A percentile compares a stretch with the other conserved stretches of the same genome.
These are phyloP conservation scores for Crepidotus variabilis DNA, from an alignment of 768 basidiomycete species.

Conservation along the genomic window DNA sequence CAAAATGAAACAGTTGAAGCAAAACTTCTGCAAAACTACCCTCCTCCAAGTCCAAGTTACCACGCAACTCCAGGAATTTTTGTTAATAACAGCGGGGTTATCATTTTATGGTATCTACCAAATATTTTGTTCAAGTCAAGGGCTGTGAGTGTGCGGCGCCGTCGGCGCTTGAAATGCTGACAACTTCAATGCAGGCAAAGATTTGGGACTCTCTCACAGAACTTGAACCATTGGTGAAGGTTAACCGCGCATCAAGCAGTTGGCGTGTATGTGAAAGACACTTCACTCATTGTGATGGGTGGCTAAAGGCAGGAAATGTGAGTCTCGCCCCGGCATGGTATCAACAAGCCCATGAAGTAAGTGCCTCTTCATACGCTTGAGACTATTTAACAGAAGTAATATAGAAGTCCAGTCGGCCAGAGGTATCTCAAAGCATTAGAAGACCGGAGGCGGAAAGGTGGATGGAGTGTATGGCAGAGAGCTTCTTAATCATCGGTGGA, in stretches of 20 bases:
- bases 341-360: slow-evolving; percentile 9
- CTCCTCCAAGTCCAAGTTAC: neutral
- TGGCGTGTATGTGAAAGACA: neutral
- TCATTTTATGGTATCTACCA: slow-evolving; percentile 1
- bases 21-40: neutral
- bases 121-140: neutral
- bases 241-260: neutral
- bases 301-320: slow-evolving; percentile 2
- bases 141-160: too few relatives aligned
- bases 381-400: neutral
- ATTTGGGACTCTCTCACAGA: neutral
- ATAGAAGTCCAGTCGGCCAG: neutral
- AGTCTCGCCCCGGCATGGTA: slow-evolving; percentile 10
- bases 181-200: too few relatives aligned
- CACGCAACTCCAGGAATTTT: neutral
- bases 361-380: neutral
- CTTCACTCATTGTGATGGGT: neutral
- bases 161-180: neutral
- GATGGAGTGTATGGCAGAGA: neutral
- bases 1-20: neutral
- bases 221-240: neutral
- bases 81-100: neutral
- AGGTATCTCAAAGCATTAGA: slow-evolving; percentile 1
- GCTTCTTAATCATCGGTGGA: neutral
- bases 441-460: neutral